Evolutionary conservation across 1,139 yeast genomes (phyloP).

Genomic region (Scheffersomyces parashehatae): DNA sequence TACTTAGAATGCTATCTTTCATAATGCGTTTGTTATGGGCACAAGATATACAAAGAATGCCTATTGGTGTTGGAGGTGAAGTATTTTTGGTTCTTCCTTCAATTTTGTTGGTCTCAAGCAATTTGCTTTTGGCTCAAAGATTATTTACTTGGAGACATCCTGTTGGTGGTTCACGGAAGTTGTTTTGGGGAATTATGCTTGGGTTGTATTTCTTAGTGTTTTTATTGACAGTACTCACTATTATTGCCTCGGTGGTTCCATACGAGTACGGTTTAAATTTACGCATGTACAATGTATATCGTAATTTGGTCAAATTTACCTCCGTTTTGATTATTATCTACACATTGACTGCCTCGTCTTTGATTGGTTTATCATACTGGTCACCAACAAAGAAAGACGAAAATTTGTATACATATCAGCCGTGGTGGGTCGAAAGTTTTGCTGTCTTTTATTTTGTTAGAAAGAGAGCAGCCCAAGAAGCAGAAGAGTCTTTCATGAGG

Average conservation of each 20-base stretch:
- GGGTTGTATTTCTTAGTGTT: constrained; percentile 53
- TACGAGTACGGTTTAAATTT: constrained; percentile 57
- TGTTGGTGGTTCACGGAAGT: constrained; percentile 59
- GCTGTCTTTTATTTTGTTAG: constrained; percentile 54
- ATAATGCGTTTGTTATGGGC: constrained; percentile 64
- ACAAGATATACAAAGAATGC: constrained; percentile 42
- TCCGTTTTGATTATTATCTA: constrained; percentile 58
- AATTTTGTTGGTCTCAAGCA: constrained; percentile 53
- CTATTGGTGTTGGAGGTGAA: constrained; percentile 59
- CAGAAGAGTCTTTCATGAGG: constrained; percentile 52
- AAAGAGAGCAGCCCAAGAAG: constrained; percentile 46
- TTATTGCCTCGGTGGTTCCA: constrained; percentile 66
- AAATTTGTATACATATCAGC: constrained; percentile 62
- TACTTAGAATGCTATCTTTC: constrained; percentile 59
- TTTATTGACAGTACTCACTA: constrained; percentile 64
- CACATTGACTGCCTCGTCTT: constrained; percentile 52
- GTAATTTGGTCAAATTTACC: constrained; percentile 59
- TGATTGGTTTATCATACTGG: constrained; percentile 54
- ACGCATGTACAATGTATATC: constrained; percentile 48
- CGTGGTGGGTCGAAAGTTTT: constrained; percentile 77
- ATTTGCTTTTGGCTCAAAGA: constrained; percentile 72
- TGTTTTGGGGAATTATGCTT: constrained; percentile 59
- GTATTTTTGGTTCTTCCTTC: constrained; percentile 61
- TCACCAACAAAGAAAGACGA: constrained; percentile 60
- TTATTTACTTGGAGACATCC: constrained; percentile 85